Base-by-base conservation (phyloP, 768 basidiomycete genomes). In the Boletales sp. region DNA sequence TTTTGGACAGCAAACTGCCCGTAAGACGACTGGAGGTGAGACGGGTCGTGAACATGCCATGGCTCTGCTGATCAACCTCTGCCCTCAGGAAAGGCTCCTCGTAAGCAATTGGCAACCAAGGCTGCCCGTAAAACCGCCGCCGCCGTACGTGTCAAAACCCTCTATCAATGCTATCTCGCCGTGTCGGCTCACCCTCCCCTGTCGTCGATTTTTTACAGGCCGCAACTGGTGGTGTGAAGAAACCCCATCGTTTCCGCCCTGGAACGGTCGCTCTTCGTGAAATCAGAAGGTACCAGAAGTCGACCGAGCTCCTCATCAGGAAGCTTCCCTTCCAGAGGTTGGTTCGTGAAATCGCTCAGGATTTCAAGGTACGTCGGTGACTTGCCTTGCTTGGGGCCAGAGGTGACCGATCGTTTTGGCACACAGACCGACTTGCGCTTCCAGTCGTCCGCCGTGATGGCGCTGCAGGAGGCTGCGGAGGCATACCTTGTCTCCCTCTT, bases 281-380 rank as follows among this genome's bases (percentile, higher is more conserved):
- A 76, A 97, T 97, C 64, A 79, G 95, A 68, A 82, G 94, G 72
- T 97, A 97, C 81, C 94, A 97, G 74, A 97, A 97, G 80, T 94
- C 91, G 54, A 97, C 95, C 57, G 95, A 97, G 81, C 86, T 99
- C 59, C 84, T 98, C 64, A 97, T 98, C 81, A 83, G 95, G 77
- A 97, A 97, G 86, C 90, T 98, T 56, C 95, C 95, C 60, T 97
- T 97, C 93, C 94, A 97, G 77, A 83, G 94, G 63, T 84, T 98
- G 62, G 94, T 97, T 57, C 91, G 91, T 79, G 87, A 94, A 75
- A 93, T 94, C 60, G 90, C 90, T n/a, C 90, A 93, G 72, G 91
- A 91, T 72, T 93, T 94, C 82, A 94, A 94, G 86, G 88, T 86
- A 51, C 29, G 74, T 60, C n/a, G 15, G 15, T 24, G 40, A 15